Evolutionary conservation across 495 filamentous ascomycete genomes (phyloP), one percentile per base, ranked within the genome.

Genomic region (Rhizodiscina lignyota): DNA sequence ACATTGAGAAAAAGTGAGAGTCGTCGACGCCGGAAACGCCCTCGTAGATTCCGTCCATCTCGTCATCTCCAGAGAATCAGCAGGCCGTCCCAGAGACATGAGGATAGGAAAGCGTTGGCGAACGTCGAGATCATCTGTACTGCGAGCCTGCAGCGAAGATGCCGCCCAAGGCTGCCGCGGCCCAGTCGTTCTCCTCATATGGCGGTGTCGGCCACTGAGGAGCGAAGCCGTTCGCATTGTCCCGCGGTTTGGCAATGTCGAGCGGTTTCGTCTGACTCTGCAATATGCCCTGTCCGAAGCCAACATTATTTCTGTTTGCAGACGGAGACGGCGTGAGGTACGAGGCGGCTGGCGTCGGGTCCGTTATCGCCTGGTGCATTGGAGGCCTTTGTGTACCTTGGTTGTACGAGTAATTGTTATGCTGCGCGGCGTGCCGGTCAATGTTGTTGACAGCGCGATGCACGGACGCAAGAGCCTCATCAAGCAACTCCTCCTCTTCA

Each of bases 181-280:
- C 80, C 85, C 81, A 94, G 53, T 86, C 89, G 39, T 74, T 71
- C 48, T 91, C 86, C 37, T 79, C 76, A 47, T 92, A 91, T 19
- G 89, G 89, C 26, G 91, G 91, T n/a, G 89, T 96, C 18, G 86
- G 86, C 80, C 83, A 93, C 54, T 86, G 83, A 30, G 79, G 68
- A 28, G 50, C 65, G 11, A 62, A 50, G 41, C 74, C 64, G 19
- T 69, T 58, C 33, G 64, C 54, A 18, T 60, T 56, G 10, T 52
- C 37, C 20, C 49, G 57, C 13, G 43, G 35, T 40, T 68, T 72
- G 76, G 77, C 19, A 68, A 84, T 72, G 34, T 76, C 62, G 13
- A 64, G 27, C 12, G 61, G 60, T 36, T 62, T 64, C 37, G 55
- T 56, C 2, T 66, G 65, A 2, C 67, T 66, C 28, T 41, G 42